Conservation (phyloP, 2,329 filamentous ascomycete genomes). For the Pseudogymnoascus sp. region DNA sequence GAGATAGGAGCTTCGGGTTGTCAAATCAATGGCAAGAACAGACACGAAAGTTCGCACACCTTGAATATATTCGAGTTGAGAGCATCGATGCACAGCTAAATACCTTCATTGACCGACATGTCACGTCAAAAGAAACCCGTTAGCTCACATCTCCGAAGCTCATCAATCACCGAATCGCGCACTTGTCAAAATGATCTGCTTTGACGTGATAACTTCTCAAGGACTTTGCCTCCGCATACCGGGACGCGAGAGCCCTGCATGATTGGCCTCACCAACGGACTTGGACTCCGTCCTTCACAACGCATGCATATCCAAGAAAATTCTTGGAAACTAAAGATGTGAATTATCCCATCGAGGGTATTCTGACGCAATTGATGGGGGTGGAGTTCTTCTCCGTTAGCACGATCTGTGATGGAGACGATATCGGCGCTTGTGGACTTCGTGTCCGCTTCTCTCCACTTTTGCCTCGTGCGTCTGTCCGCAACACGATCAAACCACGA, state of each 20-base stretch:
- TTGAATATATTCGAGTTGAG: background rate
- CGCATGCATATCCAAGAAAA: background rate
- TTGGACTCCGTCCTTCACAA: background rate
- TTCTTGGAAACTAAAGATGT: background rate
- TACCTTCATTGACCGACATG: background rate
- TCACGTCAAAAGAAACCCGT: background rate
- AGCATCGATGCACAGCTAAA: background rate
- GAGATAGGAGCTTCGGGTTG: background rate
- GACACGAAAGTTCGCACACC: background rate
- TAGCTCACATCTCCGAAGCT: background rate
- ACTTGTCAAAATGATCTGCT: constrained; percentile 4
- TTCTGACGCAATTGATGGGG: background rate
- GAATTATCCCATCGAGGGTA: background rate
- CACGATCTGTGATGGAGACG: background rate
- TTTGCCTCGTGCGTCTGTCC: background rate
- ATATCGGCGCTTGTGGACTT: constrained; percentile 5
- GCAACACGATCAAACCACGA: background rate
- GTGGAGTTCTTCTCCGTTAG: constrained; percentile 4
- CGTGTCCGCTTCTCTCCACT: background rate
- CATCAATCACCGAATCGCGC: background rate
- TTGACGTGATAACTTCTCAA: background rate
- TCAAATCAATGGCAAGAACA: background rate
- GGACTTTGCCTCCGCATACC: background rate
- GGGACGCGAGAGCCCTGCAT: background rate
- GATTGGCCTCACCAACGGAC: background rate